Evolutionary conservation across 1,284 basidiomycete species (phyloP).

Genomic region (Coniferiporia weirii): DNA sequence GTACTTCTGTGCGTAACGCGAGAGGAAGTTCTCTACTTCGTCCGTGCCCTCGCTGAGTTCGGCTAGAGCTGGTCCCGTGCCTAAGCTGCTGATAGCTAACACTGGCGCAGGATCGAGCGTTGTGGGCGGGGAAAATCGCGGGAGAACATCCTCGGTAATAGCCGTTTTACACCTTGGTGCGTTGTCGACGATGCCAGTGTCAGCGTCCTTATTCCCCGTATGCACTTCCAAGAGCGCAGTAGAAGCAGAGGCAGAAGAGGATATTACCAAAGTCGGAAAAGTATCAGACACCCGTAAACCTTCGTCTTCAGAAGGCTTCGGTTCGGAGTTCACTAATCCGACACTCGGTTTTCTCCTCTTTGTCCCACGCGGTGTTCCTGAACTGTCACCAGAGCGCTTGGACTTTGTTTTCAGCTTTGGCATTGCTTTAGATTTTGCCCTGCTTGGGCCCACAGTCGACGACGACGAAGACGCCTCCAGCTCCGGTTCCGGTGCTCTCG

Average conservation of each 20-base stretch:
- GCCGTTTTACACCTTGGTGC: not conserved
- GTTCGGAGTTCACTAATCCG: not conserved
- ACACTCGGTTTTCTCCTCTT: conserved; percentile 9
- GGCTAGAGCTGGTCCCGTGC: not conserved
- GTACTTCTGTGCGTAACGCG: conserved; percentile 13
- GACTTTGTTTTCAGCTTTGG: not conserved
- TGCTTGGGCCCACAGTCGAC: not conserved
- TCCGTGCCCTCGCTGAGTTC: not conserved
- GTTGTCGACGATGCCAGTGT: not conserved
- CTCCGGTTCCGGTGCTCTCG: not conserved
- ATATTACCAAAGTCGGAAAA: not conserved
- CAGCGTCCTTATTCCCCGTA: not conserved
- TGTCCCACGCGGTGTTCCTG: not conserved
- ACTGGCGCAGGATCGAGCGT: not conserved
- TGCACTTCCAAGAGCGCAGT: not conserved
- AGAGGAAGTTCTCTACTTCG: conserved; percentile 14
- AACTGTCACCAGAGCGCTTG: conserved; percentile 5
- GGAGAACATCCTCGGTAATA: conserved; percentile 4
- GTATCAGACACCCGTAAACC: not conserved
- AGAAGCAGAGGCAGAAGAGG: not conserved
- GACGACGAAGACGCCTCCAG: not conserved
- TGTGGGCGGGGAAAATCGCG: not conserved
- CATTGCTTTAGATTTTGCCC: not conserved
- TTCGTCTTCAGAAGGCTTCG: not conserved
- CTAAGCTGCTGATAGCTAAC: not conserved